Percentiles rank a stretch among this genome's conserved stretches.
phyloP scores from a whole-genome alignment of 352 stramenopile genomes.

The Phytophthora kernoviae region DNA sequence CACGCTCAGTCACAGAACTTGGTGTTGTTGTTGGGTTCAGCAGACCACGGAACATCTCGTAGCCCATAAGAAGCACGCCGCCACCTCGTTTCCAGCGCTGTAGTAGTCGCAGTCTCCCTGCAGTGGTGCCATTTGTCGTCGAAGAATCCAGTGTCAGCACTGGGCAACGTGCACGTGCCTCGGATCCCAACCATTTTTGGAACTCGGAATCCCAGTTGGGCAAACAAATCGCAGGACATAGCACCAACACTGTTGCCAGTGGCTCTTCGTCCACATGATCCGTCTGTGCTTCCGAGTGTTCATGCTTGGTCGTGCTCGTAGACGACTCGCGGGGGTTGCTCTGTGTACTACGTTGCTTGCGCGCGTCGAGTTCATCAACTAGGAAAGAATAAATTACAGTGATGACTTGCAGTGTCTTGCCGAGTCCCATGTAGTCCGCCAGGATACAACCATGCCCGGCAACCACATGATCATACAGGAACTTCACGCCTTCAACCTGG shows the following conservation, averaged over 20 bases:
- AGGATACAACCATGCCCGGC: slow-evolving; percentile 80
- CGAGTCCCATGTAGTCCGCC: slow-evolving; percentile 91
- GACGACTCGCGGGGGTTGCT: neutral
- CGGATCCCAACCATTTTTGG: slow-evolving; percentile 93
- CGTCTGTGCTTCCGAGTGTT: slow-evolving; percentile 1
- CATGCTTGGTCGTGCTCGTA: neutral
- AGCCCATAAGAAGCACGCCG: slow-evolving; percentile 86
- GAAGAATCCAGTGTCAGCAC: slow-evolving; percentile 68
- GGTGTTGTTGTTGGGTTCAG: slow-evolving; percentile 66
- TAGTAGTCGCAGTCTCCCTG: slow-evolving; percentile 57
- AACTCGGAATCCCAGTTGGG: slow-evolving; percentile 98
- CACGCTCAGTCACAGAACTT: slow-evolving; percentile 32
- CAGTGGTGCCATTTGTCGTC: slow-evolving; percentile 57
- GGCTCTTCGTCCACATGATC: slow-evolving; percentile 8
- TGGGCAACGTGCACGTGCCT: slow-evolving; percentile 58
- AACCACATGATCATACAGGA: slow-evolving; percentile 63
- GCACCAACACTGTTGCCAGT: slow-evolving; percentile 80
- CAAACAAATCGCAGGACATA: slow-evolving; percentile 96
- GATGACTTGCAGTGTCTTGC: slow-evolving; percentile 90
- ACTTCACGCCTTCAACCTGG: slow-evolving; percentile 74
- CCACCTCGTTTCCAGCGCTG: slow-evolving; percentile 77
- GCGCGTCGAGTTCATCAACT: slow-evolving; percentile 47
- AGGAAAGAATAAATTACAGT: slow-evolving; percentile 85
- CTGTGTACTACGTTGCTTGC: slow-evolving; percentile 9
- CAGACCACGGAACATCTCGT: slow-evolving; percentile 90